These are phyloP conservation scores for Priceomyces haplophilus DNA, from an alignment of 805 yeast genomes.

Conservation along the genomic window DNA sequence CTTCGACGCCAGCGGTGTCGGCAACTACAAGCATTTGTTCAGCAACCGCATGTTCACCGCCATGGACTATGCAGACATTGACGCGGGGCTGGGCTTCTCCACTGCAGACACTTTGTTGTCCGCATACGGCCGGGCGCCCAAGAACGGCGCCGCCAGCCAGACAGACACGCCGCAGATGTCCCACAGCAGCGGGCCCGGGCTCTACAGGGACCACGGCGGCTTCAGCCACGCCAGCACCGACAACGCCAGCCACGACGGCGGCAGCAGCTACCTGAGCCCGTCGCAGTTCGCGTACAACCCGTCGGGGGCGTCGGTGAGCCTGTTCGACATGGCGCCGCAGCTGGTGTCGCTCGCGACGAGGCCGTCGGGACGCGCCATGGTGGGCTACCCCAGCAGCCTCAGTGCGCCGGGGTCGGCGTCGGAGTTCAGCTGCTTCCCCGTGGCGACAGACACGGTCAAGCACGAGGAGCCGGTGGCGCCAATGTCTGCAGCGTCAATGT, in stretches of 20 bases:
- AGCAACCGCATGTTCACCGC: conserved; percentile 3
- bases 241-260: background rate
- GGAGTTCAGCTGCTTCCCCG: background rate
- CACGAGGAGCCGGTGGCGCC: no score
- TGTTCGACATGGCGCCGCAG: conserved; percentile 7
- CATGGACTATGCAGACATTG: conserved; percentile 1
- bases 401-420: conserved; percentile 2
- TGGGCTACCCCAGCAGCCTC: background rate
- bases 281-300: conserved; percentile 3
- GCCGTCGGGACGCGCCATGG: background rate
- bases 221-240: background rate
- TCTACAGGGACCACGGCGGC: background rate
- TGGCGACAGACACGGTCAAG: conserved; percentile 1
- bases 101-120: conserved; percentile 6
- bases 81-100: background rate
- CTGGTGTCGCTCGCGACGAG: conserved; percentile 1
- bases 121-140: conserved; percentile 2
- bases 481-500: no score
- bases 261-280: conserved; percentile 1
- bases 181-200: background rate
- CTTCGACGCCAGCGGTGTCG: background rate
- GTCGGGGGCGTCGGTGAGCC: conserved; percentile 4
- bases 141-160: background rate
- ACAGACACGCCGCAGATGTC: background rate
- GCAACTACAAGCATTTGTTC: conserved; percentile 3